Evolutionary conservation across 192 early-diverging fungal genomes (phyloP).

Genomic region (Coemansia sp.): DNA sequence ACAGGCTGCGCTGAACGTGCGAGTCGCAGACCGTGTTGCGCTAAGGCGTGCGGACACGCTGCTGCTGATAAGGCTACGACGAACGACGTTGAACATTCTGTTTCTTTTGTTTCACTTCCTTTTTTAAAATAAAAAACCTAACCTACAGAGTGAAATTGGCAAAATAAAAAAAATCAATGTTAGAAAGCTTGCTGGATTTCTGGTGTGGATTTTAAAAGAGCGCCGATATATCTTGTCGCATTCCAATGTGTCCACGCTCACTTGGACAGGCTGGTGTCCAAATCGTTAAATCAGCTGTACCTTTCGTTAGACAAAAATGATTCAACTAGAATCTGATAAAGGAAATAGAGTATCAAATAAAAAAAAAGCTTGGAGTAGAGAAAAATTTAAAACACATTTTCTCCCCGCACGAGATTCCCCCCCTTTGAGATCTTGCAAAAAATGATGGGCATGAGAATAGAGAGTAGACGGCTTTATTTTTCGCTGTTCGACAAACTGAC

Average conservation of each 20-base stretch:
- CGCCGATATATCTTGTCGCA: too few relatives aligned
- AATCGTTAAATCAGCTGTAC: too few relatives aligned
- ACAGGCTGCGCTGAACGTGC: constrained; percentile 30
- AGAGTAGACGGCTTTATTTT: too few relatives aligned
- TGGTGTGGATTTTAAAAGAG: too few relatives aligned
- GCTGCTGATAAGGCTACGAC: constrained; percentile 37
- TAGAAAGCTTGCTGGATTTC: too few relatives aligned
- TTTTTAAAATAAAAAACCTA: too few relatives aligned
- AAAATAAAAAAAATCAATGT: too few relatives aligned
- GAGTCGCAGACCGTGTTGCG: not conserved
- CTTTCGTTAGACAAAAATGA: not conserved
- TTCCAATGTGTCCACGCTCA: too few relatives aligned
- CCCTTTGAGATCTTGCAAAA: not conserved
- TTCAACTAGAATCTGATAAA: not conserved
- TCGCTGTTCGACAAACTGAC: too few relatives aligned
- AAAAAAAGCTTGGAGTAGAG: too few relatives aligned
- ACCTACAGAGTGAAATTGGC: too few relatives aligned
- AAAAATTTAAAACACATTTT: not conserved
- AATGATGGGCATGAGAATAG: not conserved
- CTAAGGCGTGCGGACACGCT: not conserved
- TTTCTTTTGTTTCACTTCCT: not conserved
- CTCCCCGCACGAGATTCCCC: not conserved
- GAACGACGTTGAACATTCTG: constrained; percentile 38
- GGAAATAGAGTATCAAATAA: not conserved
- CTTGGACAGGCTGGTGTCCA: too few relatives aligned